Evolutionary conservation across 1,284 basidiomycete species (phyloP), one percentile per base, ranked within the genome.

Genomic region (Trichosporon sp.): DNA sequence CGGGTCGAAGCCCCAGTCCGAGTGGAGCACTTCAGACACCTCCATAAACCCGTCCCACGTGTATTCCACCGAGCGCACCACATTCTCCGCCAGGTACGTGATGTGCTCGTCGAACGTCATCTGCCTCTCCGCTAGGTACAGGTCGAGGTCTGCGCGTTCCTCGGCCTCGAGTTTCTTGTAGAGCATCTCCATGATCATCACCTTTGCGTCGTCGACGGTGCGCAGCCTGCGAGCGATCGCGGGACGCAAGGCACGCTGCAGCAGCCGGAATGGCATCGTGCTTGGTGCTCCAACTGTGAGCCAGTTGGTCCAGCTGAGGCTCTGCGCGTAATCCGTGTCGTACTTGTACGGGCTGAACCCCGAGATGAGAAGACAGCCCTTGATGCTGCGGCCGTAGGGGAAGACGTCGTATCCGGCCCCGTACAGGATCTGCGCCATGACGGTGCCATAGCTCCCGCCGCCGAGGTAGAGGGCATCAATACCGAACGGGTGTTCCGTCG

Each of bases 371-470:
- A 89, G 73, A 71, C 88, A 80, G 4, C 86, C 87, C 12, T 77
- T 81, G 72, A 89, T 85, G 68, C 84, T 79, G 11, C 82, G 78
- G 14, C 87, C 87, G 32, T 85, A 83, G 2, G 88, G 88, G 74
- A 90, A 89, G 19, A 80, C 74, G 74, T 86, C 84, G 78, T 86
- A 86, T 0, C 87, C 76, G 0, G 87, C 85, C 2, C 87, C 88
- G 71, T 87, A 89, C 31, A 90, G 76, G 43, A 89, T 87, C 81
- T 90, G 89, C 0, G 88, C 87, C 6, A 86, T 80, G 4, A 86
- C 84, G 0, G 87, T 87, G 26, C 89, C 89, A 71, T 86, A 88
- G 5, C 87, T 88, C 12, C 87, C 87, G 1, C 87, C 89, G 4
- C 83, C 80, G 66, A 89, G 72, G 59, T 65, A 72, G 8, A 72